A percentile compares a stretch with the other conserved stretches of the same genome.
Conservation (phyloP, 2,329 filamentous ascomycete species). For the Trichoderma polysporum region DNA sequence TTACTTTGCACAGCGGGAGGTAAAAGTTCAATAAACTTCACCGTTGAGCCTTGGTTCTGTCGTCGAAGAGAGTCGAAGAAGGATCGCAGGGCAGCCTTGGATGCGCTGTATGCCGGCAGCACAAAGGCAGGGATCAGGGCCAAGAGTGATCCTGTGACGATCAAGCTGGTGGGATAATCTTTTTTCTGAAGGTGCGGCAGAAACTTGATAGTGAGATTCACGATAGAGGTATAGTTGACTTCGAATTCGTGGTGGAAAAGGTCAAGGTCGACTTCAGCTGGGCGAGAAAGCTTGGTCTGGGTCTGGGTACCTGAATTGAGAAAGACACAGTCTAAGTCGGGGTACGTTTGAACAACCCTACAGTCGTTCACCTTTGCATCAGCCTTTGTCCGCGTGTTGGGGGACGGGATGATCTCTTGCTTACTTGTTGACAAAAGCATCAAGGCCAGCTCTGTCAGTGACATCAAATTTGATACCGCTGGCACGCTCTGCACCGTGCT, state of each 20-base stretch:
- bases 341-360: constrained; percentile 34
- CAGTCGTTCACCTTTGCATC: background rate
- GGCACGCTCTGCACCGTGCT: constrained; percentile 43
- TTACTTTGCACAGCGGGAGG: constrained; percentile 27
- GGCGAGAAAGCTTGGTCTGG: constrained; percentile 28
- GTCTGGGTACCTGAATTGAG: constrained; percentile 58
- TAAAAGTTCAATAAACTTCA: constrained; percentile 25
- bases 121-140: constrained; percentile 22
- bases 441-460: constrained; percentile 39
- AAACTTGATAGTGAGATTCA: constrained; percentile 27
- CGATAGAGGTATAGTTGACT: constrained; percentile 26
- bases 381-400: background rate
- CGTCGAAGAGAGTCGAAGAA: constrained; percentile 26
- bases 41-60: constrained; percentile 22
- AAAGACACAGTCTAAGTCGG: constrained; percentile 54
- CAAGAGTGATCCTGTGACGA: constrained; percentile 26
- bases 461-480: constrained; percentile 43
- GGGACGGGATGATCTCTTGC: background rate
- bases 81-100: constrained; percentile 27
- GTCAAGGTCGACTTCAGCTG: constrained; percentile 29
- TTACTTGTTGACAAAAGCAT: constrained; percentile 25
- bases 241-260: constrained; percentile 27
- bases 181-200: constrained; percentile 23
- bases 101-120: constrained; percentile 25
- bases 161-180: constrained; percentile 17